A percentile compares a stretch with the other conserved stretches of the same genome.
Conservation (phyloP, 2,329 filamentous ascomycete species). For the Didymella segeticola region DNA sequence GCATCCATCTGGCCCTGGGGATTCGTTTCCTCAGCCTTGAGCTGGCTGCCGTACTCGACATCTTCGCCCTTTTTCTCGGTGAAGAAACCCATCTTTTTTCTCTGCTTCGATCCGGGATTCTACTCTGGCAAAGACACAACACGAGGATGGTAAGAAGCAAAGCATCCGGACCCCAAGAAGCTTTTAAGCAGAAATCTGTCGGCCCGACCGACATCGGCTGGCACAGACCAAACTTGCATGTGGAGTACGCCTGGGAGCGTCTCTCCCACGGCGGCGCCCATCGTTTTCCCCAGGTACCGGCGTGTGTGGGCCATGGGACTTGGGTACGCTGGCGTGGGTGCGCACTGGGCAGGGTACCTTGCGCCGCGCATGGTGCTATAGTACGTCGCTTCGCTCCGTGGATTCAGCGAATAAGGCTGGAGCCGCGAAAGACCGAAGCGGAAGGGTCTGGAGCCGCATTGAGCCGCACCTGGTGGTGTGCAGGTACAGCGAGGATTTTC, state of each 20-base stretch:
- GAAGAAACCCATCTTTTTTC: slow-evolving; percentile 5
- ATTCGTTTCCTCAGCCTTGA: slow-evolving; percentile 11
- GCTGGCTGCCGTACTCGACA: slow-evolving; percentile 13
- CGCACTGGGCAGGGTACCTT: too few species aligned
- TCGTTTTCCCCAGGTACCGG: slow-evolving; percentile 16
- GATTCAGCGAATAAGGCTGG: slow-evolving; percentile 14
- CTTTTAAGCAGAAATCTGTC: slow-evolving; percentile 19
- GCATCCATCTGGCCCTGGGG: slow-evolving; percentile 17
- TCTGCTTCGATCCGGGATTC: background rate
- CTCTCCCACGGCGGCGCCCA: background rate
- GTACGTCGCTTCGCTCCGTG: too few species aligned
- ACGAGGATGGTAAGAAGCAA: background rate
- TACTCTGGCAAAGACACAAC: background rate
- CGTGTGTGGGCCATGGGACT: too few species aligned
- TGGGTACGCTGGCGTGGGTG: too few species aligned
- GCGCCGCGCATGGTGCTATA: too few species aligned
- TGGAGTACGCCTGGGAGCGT: too few species aligned
- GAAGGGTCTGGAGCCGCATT: slow-evolving; percentile 16
- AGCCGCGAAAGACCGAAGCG: slow-evolving; percentile 14
- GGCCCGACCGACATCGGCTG: slow-evolving; percentile 19
- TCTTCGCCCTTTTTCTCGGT: slow-evolving; percentile 10
- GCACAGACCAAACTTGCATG: slow-evolving; percentile 15
- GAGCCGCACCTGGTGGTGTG: slow-evolving; percentile 10
- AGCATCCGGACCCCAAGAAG: background rate
- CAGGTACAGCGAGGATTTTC: slow-evolving; percentile 15